These are phyloP conservation scores for Porosira glacialis DNA, from an alignment of 352 stramenopile species.

Conservation along the genomic window DNA sequence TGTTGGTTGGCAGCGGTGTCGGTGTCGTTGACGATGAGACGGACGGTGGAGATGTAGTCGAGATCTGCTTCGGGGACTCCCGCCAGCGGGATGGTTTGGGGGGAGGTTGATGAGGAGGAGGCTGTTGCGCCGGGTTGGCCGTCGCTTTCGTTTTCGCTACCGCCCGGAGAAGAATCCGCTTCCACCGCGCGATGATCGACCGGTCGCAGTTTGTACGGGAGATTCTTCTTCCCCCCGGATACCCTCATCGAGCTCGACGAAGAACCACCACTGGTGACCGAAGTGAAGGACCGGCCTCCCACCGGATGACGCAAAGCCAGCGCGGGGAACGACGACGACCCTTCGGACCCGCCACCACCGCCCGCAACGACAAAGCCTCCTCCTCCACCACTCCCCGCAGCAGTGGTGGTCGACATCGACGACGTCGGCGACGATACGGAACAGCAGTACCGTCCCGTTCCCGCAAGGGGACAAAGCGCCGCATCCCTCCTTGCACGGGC, in stretches of 20 bases:
- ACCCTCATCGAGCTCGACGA: background rate
- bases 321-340: slow-evolving; percentile 8
- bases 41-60: slow-evolving; percentile 66
- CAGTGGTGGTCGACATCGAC: too few species aligned
- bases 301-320: slow-evolving; percentile 44
- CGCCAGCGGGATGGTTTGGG: slow-evolving; percentile 19
- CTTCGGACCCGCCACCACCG: background rate
- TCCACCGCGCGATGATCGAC: background rate
- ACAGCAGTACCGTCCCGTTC: too few species aligned
- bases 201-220: slow-evolving; percentile 11
- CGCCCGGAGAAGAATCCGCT: too few species aligned
- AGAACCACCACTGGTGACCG: too few species aligned
- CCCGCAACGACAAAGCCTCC: background rate
- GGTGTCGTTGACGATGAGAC: slow-evolving; percentile 50
- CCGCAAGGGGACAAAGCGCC: too few species aligned
- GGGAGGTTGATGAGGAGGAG: background rate
- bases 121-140: too few species aligned
- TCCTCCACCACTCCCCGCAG: background rate
- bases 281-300: slow-evolving; percentile 15
- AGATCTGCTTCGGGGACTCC: slow-evolving; percentile 52
- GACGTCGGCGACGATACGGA: too few species aligned
- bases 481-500: too few species aligned
- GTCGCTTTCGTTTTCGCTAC: too few species aligned
- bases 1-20: slow-evolving; percentile 3
- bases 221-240: background rate